Base-by-base conservation (phyloP, 208 protist species). In the Leishmania turanica region DNA sequence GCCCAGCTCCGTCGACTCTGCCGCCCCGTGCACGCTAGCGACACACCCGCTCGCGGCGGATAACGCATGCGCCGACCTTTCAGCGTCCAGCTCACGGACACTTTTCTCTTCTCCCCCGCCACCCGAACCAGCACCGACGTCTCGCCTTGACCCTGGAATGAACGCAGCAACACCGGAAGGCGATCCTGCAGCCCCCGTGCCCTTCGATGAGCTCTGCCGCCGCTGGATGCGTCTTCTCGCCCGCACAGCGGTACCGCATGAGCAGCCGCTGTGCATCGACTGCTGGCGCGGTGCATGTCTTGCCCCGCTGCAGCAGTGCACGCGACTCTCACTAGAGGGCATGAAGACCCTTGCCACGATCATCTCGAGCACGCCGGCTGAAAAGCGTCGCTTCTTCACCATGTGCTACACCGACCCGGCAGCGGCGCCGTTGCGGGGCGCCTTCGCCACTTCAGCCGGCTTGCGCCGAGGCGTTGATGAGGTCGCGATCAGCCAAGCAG, bases 151-250 rank as follows among this genome's bases (percentile, higher is more conserved):
- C 42, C 69, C 8, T 8, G 27, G 69, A 45, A 73, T 51, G 9
- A 51, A 15, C 27, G n/a, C 24, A n/a, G 40, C 69, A 47, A 31
- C 69, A 8, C 69, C 45, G 21, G 42, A 45, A 27, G 27, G n/a
- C 45, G 42, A 73, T 24, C 45, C 47, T 19, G 42, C n/a, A 7
- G 34, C 5, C 45, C 1, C 34, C 31, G 15, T 76, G 34, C 34
- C 77, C 2, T 79, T 81, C 60, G 78, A 79, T 47, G 82, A 82
- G 37, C 42, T 51, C 53, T 86, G 58, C 49, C 82, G 82, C 1
- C 74, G 72, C 9, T 86, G 82, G 82, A 82, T 86, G 82, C 82
- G 82, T 21, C 72, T 82, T 3, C 37, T 86, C 17, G 73, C 66
- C 24, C 80, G 27, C 69, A 70, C 76, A 6, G 58, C 77, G 1